Base-by-base conservation (phyloP, 768 basidiomycete species). In the Baorangia bicolor region DNA sequence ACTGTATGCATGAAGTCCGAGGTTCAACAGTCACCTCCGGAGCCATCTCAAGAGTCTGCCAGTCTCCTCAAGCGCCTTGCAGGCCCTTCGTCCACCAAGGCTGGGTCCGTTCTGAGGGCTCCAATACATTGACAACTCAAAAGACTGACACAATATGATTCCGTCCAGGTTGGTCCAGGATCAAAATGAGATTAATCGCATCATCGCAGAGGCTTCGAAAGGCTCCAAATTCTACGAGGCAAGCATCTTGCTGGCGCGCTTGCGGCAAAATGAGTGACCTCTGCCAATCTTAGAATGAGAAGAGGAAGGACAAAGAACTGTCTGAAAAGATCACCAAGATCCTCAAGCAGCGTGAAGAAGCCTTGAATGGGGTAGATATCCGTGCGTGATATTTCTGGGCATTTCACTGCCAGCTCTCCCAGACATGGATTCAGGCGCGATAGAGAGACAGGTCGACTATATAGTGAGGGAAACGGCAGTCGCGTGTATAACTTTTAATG, bases 181-280 rank as follows among this genome's bases (percentile, higher is more conserved):
- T 63, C 90, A 92, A 65, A 79, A 82, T 31, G 92, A 92, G 66
- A 89, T 96, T 42, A 95, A 94, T 62, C 84, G 82, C 18, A 82
- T 94, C 52, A 97, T 96, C 49, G 90, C 91, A 1, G 91, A 96
- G 49, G 93, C 85, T 18, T 94, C 91, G 8, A 94, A 92, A 67
- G 94, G 94, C 4, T 95, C 93, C 27, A 94, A 93, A 73, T 98
- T 90, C 72, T 95, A 92, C 69, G 85, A 93, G 76, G 88, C 83
- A 68, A 64, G 77, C 59, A 31, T 48, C 44, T 37, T 27, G n/a
- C 44, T 38, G 16, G 25, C n/a, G 21, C 16, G 16, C 31, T 35
- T 27, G 41, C 48, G 39, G 44, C 38, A 31, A 51, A 14, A 33
- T 12, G 40, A 49, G 54, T 49, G 51, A 51, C 46, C 33, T 49